A percentile compares a stretch with the other conserved stretches of the same genome.
Conservation (phyloP, 163 green algal genomes). For the Scenedesmus sp. region DNA sequence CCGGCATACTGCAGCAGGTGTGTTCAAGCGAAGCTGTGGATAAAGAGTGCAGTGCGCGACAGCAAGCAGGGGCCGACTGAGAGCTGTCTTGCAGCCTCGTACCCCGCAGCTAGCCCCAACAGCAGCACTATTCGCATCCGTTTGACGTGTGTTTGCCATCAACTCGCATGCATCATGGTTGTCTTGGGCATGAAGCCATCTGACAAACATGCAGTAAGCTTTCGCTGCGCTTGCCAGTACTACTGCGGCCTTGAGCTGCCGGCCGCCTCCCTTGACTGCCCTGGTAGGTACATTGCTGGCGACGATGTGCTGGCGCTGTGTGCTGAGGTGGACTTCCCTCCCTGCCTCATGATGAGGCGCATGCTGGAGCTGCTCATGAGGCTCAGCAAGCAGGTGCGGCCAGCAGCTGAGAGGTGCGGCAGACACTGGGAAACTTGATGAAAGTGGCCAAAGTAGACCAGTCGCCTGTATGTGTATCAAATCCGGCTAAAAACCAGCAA, state of each 20-base stretch:
- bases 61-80: background rate
- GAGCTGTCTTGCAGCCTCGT: background rate
- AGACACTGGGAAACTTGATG: background rate
- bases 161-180: too few species aligned
- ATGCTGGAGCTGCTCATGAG: slow-evolving; percentile 78
- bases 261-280: background rate
- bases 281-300: slow-evolving; percentile 63
- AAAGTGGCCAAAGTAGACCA: background rate
- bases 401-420: background rate
- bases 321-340: slow-evolving; percentile 77
- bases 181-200: background rate
- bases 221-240: background rate
- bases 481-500: too few species aligned
- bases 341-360: slow-evolving; percentile 84
- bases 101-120: background rate
- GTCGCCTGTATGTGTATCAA: background rate
- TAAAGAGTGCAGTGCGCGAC: background rate
- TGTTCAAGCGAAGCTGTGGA: too few species aligned
- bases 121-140: background rate
- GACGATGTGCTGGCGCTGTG: slow-evolving; percentile 75
- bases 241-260: background rate
- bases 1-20: slow-evolving; percentile 59
- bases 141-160: too few species aligned
- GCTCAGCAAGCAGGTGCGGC: slow-evolving; percentile 64
- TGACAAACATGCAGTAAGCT: background rate